Base-by-base conservation (phyloP, 1,284 basidiomycete species). In the Salmacisia buchloeana region DNA sequence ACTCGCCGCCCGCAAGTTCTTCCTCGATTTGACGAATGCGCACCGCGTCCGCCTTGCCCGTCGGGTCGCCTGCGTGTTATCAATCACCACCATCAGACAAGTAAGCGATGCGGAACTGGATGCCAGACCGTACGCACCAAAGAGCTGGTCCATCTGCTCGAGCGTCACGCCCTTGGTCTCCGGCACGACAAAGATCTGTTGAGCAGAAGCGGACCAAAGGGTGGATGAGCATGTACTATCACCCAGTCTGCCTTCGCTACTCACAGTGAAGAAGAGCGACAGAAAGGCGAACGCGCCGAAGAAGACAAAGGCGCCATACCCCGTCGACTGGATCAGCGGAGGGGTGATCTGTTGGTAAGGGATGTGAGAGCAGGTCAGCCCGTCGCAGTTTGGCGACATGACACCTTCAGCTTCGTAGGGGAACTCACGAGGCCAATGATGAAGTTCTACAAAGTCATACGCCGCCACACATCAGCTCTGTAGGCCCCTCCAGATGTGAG, bases 381-480 rank as follows among this genome's bases (percentile, higher is more conserved):
- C 3, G 23, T n/a, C n/a, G n/a, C n/a, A n/a, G n/a, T n/a, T n/a
- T n/a, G 21, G 10, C 18, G 29, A 56, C 15, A 9, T 58, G 39
- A 4, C 27, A 27, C 15, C 3, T 10, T 9, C 61, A n/a, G 45
- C 23, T 29, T 5, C 46, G 46, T 27, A 9, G n/a, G 10, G n/a
- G 13, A 27, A 18, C 46, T 29, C 46, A 57, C 31, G 15, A 81
- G 72, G 0, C 86, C 82, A 75, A 91, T 90, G 31, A 85, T 82
- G 60, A 85, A 58, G 46, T 57, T 34, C 13, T 36, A 2, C 34
- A 18, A 23, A 13, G 52, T 29, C 18, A 6, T 5, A 43, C 4
- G 39, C 5, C 5, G 6, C 15, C 61, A 49, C 23, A 58, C 25
- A 63, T 63, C 27, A 18, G 35, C 5, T 2, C 18, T 18, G 52